Conservation (phyloP, 306 rosid species). For the Cercis canadensis region DNA sequence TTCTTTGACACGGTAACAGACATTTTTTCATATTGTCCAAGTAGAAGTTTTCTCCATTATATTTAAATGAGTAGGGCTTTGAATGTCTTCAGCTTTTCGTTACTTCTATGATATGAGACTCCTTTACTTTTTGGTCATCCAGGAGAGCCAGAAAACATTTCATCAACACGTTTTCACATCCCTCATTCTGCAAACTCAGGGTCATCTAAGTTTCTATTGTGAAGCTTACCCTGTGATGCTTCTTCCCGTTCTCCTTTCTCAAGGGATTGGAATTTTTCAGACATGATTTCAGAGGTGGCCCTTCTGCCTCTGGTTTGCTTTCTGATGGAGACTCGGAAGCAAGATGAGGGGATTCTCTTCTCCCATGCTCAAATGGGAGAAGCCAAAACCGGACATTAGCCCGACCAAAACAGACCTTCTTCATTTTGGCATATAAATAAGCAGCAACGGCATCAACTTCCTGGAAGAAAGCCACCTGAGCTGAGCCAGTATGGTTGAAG, state of each 20-base stretch:
- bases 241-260: slow-evolving; percentile 36
- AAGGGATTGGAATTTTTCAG: slow-evolving; percentile 32
- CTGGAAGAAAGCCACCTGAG: slow-evolving; percentile 42
- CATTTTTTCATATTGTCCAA: too few relatives aligned
- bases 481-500: slow-evolving; percentile 28
- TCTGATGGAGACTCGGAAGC: slow-evolving; percentile 22
- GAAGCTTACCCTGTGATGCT: slow-evolving; percentile 47
- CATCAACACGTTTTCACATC: neutral
- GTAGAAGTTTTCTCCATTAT: too few relatives aligned
- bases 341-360: slow-evolving; percentile 3
- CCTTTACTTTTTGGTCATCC: too few relatives aligned
- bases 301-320: slow-evolving; percentile 17
- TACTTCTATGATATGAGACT: too few relatives aligned
- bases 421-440: slow-evolving; percentile 38
- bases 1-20: too few relatives aligned
- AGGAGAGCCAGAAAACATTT: too few relatives aligned
- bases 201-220: slow-evolving; percentile 43
- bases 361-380: too few relatives aligned
- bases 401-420: slow-evolving; percentile 32
- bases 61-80: too few relatives aligned
- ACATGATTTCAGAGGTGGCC: slow-evolving; percentile 46
- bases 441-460: slow-evolving; percentile 47
- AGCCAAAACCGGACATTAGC: neutral
- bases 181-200: neutral
- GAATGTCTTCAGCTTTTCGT: too few relatives aligned